phyloP scores from a whole-genome alignment of 2,329 filamentous ascomycete species.

The Colletotrichum plurivorum region DNA sequence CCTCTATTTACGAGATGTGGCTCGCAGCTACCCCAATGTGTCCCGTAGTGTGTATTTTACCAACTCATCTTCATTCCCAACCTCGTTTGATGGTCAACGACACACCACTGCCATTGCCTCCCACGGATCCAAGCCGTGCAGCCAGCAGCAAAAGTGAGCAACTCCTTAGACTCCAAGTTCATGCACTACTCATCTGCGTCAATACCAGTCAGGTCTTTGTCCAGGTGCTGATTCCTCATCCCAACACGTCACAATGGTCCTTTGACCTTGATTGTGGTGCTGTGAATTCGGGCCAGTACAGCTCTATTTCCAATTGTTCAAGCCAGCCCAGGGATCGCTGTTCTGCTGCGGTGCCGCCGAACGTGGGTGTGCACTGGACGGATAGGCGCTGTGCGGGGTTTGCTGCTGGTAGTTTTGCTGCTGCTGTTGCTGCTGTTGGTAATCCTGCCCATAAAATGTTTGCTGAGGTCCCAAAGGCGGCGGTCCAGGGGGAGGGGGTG shows the following conservation, averaged over 20 bases:
- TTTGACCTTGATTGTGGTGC: not conserved
- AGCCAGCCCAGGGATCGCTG: slow-evolving; percentile 66
- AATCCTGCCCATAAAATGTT: slow-evolving; percentile 65
- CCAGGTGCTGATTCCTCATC: slow-evolving; percentile 1
- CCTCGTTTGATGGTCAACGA: not conserved
- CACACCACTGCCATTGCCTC: not conserved
- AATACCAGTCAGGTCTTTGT: not conserved
- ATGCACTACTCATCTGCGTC: slow-evolving; percentile 18
- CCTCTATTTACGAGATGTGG: slow-evolving; percentile 5
- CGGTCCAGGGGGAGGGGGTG: slow-evolving; percentile 74
- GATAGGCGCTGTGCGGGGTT: slow-evolving; percentile 48
- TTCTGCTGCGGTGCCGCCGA: slow-evolving; percentile 55
- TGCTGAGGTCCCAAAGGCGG: slow-evolving; percentile 74
- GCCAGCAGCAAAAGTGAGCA: not conserved
- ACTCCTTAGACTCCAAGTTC: slow-evolving; percentile 23
- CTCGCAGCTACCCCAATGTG: not conserved
- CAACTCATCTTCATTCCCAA: slow-evolving; percentile 1
- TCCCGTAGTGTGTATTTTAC: not conserved
- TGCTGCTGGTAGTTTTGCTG: slow-evolving; percentile 47
- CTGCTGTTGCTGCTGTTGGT: slow-evolving; percentile 45
- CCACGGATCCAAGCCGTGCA: not conserved
- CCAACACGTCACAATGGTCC: not conserved
- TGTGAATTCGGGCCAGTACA: not conserved
- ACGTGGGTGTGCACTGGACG: slow-evolving; percentile 47
- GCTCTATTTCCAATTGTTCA: slow-evolving; percentile 65